Conservation (phyloP, 345 rosid species). For the Garcia nutans region DNA sequence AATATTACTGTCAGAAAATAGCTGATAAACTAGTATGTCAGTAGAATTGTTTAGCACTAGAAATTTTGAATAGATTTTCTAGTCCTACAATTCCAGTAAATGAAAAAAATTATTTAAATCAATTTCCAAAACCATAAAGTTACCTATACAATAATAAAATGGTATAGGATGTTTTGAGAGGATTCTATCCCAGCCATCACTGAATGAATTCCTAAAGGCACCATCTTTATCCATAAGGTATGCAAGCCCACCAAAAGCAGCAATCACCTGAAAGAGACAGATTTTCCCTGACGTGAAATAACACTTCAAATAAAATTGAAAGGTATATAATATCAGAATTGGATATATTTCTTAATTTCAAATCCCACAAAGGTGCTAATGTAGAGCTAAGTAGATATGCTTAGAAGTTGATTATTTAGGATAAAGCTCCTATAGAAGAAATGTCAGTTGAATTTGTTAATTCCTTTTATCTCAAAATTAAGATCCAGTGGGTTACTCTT, state of each 20-base stretch:
- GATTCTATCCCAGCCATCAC: constrained; percentile 92
- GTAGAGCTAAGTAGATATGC: not conserved
- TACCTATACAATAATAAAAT: constrained; percentile 93
- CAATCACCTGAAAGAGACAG: constrained; percentile 49
- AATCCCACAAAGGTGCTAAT: not conserved
- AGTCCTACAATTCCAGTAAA: not conserved
- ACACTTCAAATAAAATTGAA: not conserved
- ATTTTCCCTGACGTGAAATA: not conserved
- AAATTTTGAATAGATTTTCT: not conserved
- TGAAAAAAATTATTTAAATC: not conserved
- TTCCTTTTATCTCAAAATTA: not conserved
- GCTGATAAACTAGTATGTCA: not conserved
- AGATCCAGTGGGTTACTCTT: not conserved
- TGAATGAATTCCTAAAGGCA: constrained; percentile 82
- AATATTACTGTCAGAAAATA: not conserved
- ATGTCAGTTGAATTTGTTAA: not conserved
- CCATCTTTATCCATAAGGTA: constrained; percentile 93
- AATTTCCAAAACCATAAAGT: not conserved
- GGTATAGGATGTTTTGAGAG: constrained; percentile 91
- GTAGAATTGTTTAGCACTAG: not conserved
- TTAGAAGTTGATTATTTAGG: not conserved
- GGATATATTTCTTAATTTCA: not conserved
- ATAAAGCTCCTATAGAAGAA: not conserved
- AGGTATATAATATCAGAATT: not conserved
- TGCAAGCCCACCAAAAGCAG: constrained; percentile 76